Percentiles rank a stretch among this genome's conserved stretches.
phyloP scores from a whole-genome alignment of 2,329 filamentous ascomycete species.

The Botrytis deweyae region DNA sequence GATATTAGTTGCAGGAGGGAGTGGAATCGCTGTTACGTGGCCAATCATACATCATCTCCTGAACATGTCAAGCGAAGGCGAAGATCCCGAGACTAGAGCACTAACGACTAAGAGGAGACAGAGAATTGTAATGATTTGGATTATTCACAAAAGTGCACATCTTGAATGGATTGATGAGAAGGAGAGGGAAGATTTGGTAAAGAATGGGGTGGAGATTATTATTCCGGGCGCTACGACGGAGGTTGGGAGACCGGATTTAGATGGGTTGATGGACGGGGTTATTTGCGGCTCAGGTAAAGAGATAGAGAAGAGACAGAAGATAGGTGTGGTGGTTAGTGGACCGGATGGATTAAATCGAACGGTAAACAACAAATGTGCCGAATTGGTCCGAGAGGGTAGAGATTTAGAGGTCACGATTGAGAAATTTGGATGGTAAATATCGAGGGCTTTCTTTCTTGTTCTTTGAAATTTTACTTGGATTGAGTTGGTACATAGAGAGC shows the following conservation, averaged over 20 bases:
- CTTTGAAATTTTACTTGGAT: neutral
- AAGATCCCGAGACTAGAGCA: conserved; percentile 28
- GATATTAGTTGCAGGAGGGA: conserved; percentile 61
- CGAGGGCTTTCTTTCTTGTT: neutral
- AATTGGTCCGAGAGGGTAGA: conserved; percentile 48
- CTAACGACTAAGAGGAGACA: conserved; percentile 28
- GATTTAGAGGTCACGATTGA: conserved; percentile 57
- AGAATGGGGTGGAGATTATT: conserved; percentile 51
- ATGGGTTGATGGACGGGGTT: conserved; percentile 44
- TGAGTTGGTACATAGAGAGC: neutral
- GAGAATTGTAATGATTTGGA: conserved; percentile 56
- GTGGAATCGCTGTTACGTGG: conserved; percentile 63
- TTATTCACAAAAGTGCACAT: conserved; percentile 55
- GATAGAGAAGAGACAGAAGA: conserved; percentile 35
- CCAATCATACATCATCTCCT: conserved; percentile 56
- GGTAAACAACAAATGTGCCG: conserved; percentile 58
- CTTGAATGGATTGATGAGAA: conserved; percentile 53
- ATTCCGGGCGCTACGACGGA: conserved; percentile 55
- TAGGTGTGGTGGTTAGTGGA: conserved; percentile 59
- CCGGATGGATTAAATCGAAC: conserved; percentile 61
- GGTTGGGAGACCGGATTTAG: conserved; percentile 54
- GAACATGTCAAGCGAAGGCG: conserved; percentile 28
- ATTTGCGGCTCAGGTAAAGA: conserved; percentile 25
- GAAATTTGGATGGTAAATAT: conserved; percentile 65
- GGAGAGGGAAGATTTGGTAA: conserved; percentile 49